Percentiles rank a stretch among this genome's conserved stretches.
Conservation (phyloP, 768 basidiomycete species). For the Rossbeevera mucosa region DNA sequence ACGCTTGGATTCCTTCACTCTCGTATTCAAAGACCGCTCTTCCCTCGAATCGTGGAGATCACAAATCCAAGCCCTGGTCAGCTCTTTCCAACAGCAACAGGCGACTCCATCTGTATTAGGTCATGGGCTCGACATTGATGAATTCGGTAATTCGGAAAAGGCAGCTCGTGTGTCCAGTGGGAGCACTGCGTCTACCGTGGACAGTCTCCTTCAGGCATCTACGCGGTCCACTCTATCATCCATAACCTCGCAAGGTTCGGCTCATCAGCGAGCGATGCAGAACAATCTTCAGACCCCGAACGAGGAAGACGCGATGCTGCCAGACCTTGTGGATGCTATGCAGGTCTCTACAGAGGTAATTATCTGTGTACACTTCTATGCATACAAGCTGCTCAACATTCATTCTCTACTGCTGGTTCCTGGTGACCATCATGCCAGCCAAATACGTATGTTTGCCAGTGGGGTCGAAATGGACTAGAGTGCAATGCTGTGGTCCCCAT, state of each 20-base stretch:
- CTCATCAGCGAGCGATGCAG: constrained; percentile 32
- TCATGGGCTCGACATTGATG: constrained; percentile 57
- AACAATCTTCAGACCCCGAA: constrained; percentile 60
- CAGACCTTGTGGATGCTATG: too few relatives aligned
- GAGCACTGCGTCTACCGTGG: constrained; percentile 53
- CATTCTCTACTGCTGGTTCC: too few relatives aligned
- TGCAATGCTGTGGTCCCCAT: too few relatives aligned
- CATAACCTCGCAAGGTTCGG: constrained; percentile 65
- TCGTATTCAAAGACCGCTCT: constrained; percentile 89
- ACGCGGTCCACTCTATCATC: constrained; percentile 70
- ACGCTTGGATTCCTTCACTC: constrained; percentile 86
- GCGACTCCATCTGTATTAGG: constrained; percentile 31
- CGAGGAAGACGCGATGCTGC: constrained; percentile 63
- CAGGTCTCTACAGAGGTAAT: too few relatives aligned
- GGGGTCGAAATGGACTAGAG: too few relatives aligned
- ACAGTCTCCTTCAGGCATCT: constrained; percentile 63
- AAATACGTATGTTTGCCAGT: too few relatives aligned
- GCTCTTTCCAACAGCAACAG: constrained; percentile 58
- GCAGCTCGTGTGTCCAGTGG: constrained; percentile 79
- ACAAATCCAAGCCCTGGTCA: constrained; percentile 76
- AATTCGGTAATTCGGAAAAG: constrained; percentile 74
- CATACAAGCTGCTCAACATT: too few relatives aligned
- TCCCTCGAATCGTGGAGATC: constrained; percentile 86
- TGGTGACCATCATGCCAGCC: too few relatives aligned
- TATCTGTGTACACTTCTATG: too few relatives aligned